Percentiles rank a stretch among this genome's conserved stretches.
phyloP scores from a whole-genome alignment of 371 early-diverging fungal species.

The Scutellospora calospora region DNA sequence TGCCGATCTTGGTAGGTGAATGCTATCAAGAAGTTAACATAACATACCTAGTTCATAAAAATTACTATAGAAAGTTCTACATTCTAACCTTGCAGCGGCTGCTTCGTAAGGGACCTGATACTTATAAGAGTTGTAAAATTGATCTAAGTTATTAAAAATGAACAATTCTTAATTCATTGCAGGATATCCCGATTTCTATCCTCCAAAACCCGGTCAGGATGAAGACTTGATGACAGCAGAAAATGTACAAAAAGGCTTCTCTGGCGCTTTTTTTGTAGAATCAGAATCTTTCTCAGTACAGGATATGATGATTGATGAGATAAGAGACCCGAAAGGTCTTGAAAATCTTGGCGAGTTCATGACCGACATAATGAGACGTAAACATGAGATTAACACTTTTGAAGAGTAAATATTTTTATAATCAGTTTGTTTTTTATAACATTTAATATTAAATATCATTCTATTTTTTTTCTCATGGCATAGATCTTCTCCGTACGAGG shows the following conservation, averaged over 20 bases:
- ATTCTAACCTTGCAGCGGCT: not conserved
- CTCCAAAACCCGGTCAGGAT: conserved; percentile 64
- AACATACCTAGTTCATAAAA: not conserved
- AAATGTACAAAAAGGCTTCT: conserved; percentile 77
- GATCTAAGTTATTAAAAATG: not conserved
- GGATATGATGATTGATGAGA: conserved; percentile 60
- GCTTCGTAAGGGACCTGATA: not conserved
- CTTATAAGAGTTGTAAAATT: not conserved
- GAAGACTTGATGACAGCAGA: conserved; percentile 72
- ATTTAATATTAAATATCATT: not conserved
- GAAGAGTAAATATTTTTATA: conserved; percentile 7
- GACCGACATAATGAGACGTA: conserved; percentile 23
- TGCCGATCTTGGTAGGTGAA: conserved; percentile 28
- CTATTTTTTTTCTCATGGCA: not conserved
- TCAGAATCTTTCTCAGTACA: conserved; percentile 55
- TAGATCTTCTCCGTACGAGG: conserved; percentile 7
- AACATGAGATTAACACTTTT: conserved; percentile 11
- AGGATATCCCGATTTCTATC: conserved; percentile 79
- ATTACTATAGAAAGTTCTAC: not conserved
- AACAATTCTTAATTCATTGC: conserved; percentile 1
- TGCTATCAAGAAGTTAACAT: not conserved
- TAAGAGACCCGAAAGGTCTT: conserved; percentile 57
- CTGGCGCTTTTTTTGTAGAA: conserved; percentile 63
- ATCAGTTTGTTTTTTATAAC: not conserved
- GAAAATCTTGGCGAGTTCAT: conserved; percentile 58